Evolutionary conservation across 192 early-diverging fungal genomes (phyloP).

Genomic region (Backusella psychrophila): DNA sequence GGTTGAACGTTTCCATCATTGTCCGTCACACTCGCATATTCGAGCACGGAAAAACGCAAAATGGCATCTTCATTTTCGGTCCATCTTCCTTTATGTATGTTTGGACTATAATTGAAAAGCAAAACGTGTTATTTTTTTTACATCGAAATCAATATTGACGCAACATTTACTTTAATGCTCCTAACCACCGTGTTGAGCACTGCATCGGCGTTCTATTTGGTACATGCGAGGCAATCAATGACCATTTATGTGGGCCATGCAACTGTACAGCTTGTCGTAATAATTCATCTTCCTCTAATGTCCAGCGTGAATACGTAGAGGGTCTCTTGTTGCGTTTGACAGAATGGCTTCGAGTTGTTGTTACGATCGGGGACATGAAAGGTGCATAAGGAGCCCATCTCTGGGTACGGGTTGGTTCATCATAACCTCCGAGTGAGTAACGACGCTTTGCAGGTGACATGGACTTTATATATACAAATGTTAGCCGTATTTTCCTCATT

Average conservation of each 20-base stretch:
- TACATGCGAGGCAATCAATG: slow-evolving; percentile 45
- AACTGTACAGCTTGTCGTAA: slow-evolving; percentile 39
- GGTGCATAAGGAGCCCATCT: slow-evolving; percentile 14
- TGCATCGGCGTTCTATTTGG: slow-evolving; percentile 53
- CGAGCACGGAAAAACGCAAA: slow-evolving; percentile 38
- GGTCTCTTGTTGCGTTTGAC: slow-evolving; percentile 37
- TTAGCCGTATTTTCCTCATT: background rate
- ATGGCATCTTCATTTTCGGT: slow-evolving; percentile 47
- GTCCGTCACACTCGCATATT: slow-evolving; percentile 40
- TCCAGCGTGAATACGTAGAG: slow-evolving; percentile 46
- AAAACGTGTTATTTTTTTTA: background rate
- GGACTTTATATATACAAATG: background rate
- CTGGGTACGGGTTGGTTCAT: background rate
- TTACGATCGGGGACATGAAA: slow-evolving; percentile 13
- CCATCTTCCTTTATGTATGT: slow-evolving; percentile 52
- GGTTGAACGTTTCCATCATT: slow-evolving; percentile 34
- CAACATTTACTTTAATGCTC: slow-evolving; percentile 40
- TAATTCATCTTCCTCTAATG: slow-evolving; percentile 43
- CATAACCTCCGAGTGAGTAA: slow-evolving; percentile 14
- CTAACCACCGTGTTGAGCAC: slow-evolving; percentile 49
- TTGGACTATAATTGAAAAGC: slow-evolving; percentile 26
- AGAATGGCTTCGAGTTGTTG: slow-evolving; percentile 11
- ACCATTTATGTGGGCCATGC: slow-evolving; percentile 50
- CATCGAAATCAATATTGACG: too few relatives aligned
- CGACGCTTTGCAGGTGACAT: slow-evolving; percentile 9